phyloP scores from a whole-genome alignment of 768 basidiomycete species.

The Lenzites betulinus region DNA sequence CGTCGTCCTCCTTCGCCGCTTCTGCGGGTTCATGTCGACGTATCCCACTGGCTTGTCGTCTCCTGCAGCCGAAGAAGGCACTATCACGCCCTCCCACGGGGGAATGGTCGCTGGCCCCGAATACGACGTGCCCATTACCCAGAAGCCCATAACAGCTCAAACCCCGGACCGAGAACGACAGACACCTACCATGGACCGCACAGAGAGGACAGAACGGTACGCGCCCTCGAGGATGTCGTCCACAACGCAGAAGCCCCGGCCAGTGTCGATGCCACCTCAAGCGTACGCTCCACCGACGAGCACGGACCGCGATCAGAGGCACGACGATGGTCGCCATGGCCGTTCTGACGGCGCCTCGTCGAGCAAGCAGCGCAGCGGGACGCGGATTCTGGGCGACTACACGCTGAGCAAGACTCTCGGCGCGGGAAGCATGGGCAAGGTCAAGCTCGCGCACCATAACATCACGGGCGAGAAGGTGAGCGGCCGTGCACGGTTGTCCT shows the following conservation, averaged over 20 bases:
- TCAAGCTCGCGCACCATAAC: conserved; percentile 92
- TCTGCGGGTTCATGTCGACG: conserved; percentile 39
- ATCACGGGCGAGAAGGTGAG: conserved; percentile 87
- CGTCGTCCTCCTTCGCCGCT: not conserved
- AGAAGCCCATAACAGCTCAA: conserved; percentile 30
- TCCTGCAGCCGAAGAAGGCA: conserved; percentile 30
- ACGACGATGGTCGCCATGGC: conserved; percentile 19
- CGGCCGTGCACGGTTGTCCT: not conserved
- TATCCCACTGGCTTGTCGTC: conserved; percentile 46
- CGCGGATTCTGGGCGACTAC: conserved; percentile 87
- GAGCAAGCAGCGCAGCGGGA: conserved; percentile 34
- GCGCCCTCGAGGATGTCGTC: conserved; percentile 30
- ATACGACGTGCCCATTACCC: conserved; percentile 61
- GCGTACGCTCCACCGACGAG: conserved; percentile 34
- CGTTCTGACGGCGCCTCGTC: conserved; percentile 26
- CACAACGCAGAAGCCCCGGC: conserved; percentile 48
- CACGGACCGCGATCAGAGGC: conserved; percentile 31
- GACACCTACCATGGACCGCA: conserved; percentile 33
- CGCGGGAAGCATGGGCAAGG: conserved; percentile 98
- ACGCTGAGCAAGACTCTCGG: conserved; percentile 95
- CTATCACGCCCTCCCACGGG: conserved; percentile 52
- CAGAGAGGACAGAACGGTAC: conserved; percentile 29
- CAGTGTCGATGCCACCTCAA: conserved; percentile 78
- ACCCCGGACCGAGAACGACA: conserved; percentile 24
- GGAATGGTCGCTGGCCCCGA: conserved; percentile 60